A percentile compares a stretch with the other conserved stretches of the same genome.
phyloP scores from a whole-genome alignment of 306 rosid species.

The Carpinus fangiana region DNA sequence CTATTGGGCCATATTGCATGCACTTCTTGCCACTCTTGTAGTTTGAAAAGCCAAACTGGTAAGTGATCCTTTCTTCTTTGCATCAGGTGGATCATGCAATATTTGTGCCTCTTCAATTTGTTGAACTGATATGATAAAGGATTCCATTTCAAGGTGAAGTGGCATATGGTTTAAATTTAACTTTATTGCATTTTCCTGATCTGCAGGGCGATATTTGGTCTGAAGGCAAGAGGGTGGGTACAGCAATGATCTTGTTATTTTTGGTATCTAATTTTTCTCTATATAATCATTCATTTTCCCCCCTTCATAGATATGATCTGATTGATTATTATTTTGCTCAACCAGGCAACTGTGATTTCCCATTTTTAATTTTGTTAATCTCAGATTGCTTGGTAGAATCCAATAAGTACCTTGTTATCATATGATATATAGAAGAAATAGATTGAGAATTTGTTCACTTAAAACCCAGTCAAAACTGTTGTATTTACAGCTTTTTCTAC shows the following conservation, averaged over 20 bases:
- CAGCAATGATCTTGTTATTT: not conserved
- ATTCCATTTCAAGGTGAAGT: not conserved
- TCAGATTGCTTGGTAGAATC: slow-evolving; percentile 47
- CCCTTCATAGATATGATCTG: slow-evolving; percentile 18
- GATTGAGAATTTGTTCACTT: slow-evolving; percentile 24
- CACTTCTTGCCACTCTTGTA: slow-evolving; percentile 78
- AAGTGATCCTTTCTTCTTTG: slow-evolving; percentile 22
- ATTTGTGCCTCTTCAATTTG: not conserved
- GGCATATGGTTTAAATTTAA: not conserved
- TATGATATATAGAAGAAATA: slow-evolving; percentile 18
- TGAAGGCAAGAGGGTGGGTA: slow-evolving; percentile 5
- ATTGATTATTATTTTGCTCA: slow-evolving; percentile 36
- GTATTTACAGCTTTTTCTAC: not conserved
- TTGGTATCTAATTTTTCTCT: slow-evolving; percentile 9
- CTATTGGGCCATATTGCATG: slow-evolving; percentile 87
- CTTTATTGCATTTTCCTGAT: slow-evolving; percentile 13
- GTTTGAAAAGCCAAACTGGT: slow-evolving; percentile 52
- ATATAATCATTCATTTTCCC: not conserved
- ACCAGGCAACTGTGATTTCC: slow-evolving; percentile 44
- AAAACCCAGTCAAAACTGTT: slow-evolving; percentile 20
- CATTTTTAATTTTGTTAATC: slow-evolving; percentile 41
- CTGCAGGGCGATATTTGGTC: slow-evolving; percentile 35
- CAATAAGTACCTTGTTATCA: slow-evolving; percentile 26
- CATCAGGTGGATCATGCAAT: slow-evolving; percentile 13
- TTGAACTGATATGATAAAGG: not conserved